Percentiles rank a stretch among this genome's conserved stretches.
Evolutionary conservation across 345 rosid genomes (phyloP).

Genomic region (Eucalyptus viminalis): DNA sequence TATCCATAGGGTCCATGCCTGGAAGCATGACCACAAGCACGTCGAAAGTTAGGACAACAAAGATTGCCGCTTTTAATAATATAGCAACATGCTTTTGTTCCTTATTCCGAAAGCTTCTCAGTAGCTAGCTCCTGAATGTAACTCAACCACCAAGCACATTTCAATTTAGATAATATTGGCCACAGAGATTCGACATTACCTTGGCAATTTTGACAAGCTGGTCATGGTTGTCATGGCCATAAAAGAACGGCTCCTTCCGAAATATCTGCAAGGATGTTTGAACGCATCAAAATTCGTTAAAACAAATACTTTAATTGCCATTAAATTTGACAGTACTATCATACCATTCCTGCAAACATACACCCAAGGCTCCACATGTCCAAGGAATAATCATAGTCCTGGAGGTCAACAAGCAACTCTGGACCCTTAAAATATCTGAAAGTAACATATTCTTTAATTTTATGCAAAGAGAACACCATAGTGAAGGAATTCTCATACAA

Average conservation of each 20-base stretch:
- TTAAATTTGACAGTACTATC: neutral
- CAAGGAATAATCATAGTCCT: constrained; percentile 74
- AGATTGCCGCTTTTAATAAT: neutral
- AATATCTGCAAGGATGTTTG: constrained; percentile 37
- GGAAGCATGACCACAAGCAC: neutral
- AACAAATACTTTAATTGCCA: neutral
- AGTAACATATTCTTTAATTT: neutral
- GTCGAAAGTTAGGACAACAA: neutral
- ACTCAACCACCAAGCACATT: neutral
- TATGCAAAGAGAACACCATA: neutral
- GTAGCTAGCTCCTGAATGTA: neutral
- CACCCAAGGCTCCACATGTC: constrained; percentile 92
- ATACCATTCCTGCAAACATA: constrained; percentile 88
- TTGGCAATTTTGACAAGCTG: constrained; percentile 83
- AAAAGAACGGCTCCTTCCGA: constrained; percentile 73
- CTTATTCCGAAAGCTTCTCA: neutral
- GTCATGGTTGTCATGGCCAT: constrained; percentile 86
- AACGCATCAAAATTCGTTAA: neutral
- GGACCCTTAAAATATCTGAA: constrained; percentile 85
- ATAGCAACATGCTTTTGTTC: neutral
- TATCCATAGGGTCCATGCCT: neutral
- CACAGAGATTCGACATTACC: constrained; percentile 13
- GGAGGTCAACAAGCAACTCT: constrained; percentile 65
- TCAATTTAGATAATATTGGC: neutral
- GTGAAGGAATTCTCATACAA: neutral